phyloP scores from a whole-genome alignment of 257 asterid genomes.

The Plantago ovata region DNA sequence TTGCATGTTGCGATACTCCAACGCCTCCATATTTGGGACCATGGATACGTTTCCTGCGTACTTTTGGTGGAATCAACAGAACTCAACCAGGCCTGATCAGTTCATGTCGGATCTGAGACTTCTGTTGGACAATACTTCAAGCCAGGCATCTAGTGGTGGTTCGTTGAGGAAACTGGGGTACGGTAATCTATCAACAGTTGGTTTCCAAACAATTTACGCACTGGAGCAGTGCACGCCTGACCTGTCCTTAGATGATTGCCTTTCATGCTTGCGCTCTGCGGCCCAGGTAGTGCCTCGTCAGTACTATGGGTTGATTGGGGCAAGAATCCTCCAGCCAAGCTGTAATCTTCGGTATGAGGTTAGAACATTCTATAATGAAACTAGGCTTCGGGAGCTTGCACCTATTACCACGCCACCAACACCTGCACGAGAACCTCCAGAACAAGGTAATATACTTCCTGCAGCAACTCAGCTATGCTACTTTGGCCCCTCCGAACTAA shows the following conservation, averaged over 20 bases:
- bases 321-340: conserved; percentile 1
- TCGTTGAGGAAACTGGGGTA: conserved; percentile 7
- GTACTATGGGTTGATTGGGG: not conserved
- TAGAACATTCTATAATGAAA: conserved; percentile 1
- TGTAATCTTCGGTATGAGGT: conserved; percentile 9
- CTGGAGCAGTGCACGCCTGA: conserved; percentile 20
- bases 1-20: conserved; percentile 16
- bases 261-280: not conserved
- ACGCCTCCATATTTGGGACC: not conserved
- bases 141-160: conserved; percentile 8
- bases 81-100: not conserved
- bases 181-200: not conserved
- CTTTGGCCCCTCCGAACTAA: no score
- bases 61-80: not conserved
- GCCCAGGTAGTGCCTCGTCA: not conserved
- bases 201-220: not conserved
- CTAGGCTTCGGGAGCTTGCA: conserved; percentile 7
- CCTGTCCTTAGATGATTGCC: conserved; percentile 3
- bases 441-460: not conserved
- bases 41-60: not conserved
- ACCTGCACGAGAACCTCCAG: not conserved
- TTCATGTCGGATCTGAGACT: not conserved
- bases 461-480: no score
- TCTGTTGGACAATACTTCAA: conserved; percentile 4
- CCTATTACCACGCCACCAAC: not conserved